phyloP scores from a whole-genome alignment of 2,329 filamentous ascomycete species.

The Nemania serpens region DNA sequence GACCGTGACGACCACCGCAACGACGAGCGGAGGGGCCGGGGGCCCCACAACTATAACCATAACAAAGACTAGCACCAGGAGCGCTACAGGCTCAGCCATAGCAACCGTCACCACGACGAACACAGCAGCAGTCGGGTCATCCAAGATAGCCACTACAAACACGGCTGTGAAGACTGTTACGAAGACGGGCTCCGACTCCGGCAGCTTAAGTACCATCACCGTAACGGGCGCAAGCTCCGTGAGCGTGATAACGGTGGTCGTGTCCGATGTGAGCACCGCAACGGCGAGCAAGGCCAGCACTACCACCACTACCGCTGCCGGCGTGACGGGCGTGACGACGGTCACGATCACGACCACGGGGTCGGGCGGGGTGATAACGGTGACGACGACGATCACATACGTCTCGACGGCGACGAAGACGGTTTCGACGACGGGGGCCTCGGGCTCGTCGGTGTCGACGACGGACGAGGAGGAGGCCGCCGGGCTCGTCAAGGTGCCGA shows the following conservation, averaged over 20 bases:
- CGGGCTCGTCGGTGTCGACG: not conserved
- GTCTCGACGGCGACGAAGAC: conserved; percentile 17
- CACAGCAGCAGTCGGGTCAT: not conserved
- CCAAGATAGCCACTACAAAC: not conserved
- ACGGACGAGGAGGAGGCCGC: conserved; percentile 2
- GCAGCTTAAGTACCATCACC: not conserved
- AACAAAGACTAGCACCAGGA: conserved; percentile 12
- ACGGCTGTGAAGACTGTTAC: not conserved
- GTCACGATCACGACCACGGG: conserved; percentile 12
- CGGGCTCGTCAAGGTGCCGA: not conserved
- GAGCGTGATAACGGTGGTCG: not conserved
- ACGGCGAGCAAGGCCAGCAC: not conserved
- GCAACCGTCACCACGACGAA: not conserved
- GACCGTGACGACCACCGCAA: conserved; percentile 15
- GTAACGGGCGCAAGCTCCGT: not conserved
- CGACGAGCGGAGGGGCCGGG: not conserved
- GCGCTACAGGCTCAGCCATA: not conserved
- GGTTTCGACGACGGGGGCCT: not conserved
- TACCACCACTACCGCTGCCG: not conserved
- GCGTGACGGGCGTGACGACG: conserved; percentile 12
- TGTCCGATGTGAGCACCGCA: not conserved
- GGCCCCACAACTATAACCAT: conserved; percentile 10
- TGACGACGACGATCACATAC: conserved; percentile 17
- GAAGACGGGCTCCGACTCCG: not conserved
- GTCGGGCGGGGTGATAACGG: not conserved